phyloP scores from a whole-genome alignment of 352 stramenopile species.

The Globisporangium cylindrosporum region DNA sequence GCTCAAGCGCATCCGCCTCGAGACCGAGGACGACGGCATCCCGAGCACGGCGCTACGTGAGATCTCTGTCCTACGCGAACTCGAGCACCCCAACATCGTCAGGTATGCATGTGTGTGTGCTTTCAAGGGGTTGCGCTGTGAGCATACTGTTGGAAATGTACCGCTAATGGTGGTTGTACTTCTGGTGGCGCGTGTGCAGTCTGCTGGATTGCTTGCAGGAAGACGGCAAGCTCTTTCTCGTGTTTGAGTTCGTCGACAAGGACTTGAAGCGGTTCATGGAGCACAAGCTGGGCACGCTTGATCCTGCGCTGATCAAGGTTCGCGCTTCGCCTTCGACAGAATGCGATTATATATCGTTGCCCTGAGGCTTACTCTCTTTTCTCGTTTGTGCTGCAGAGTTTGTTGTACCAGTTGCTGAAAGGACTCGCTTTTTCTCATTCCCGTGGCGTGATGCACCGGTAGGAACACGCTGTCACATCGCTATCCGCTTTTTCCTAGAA shows the following conservation, averaged over 20 bases:
- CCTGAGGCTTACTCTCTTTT: background rate
- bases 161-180: background rate
- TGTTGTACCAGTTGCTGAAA: constrained; percentile 87
- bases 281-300: constrained; percentile 67
- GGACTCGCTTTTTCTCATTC: constrained; percentile 87
- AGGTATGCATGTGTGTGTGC: constrained; percentile 36
- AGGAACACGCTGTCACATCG: constrained; percentile 15
- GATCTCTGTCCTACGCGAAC: constrained; percentile 97
- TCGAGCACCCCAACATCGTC: constrained; percentile 99
- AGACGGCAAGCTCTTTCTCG: constrained; percentile 96
- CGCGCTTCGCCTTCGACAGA: background rate
- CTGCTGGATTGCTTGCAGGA: constrained; percentile 95
- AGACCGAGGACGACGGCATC: constrained; percentile 99
- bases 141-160: background rate
- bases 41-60: constrained; percentile 97
- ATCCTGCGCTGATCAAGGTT: constrained; percentile 63
- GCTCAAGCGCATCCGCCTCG: constrained; percentile 96
- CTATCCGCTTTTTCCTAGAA: background rate
- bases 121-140: background rate
- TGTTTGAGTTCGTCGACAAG: constrained; percentile 99
- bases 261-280: constrained; percentile 98
- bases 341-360: background rate
- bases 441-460: constrained; percentile 88
- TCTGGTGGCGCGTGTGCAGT: constrained; percentile 21
- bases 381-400: constrained; percentile 22